These are phyloP conservation scores for Pseudohalonectria lignicola DNA, from an alignment of 2,329 filamentous ascomycete species.

Conservation along the genomic window DNA sequence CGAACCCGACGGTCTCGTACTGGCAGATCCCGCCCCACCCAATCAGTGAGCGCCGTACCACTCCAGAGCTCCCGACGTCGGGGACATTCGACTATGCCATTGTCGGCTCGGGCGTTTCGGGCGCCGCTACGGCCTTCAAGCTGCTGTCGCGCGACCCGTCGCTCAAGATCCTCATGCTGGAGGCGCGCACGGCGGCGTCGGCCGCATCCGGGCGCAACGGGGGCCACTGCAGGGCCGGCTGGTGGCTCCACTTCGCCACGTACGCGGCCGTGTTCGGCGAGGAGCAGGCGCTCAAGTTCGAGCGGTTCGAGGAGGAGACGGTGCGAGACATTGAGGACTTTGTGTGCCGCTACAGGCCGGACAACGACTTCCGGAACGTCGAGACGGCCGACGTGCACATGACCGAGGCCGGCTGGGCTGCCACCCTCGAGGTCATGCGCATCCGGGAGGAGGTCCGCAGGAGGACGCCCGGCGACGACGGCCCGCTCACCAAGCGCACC, in stretches of 20 bases:
- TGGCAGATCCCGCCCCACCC: slow-evolving; percentile 13
- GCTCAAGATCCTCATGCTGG: slow-evolving; percentile 12
- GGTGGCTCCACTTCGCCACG: not conserved
- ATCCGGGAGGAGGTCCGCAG: slow-evolving; percentile 14
- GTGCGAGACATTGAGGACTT: slow-evolving; percentile 35
- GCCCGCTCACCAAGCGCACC: slow-evolving; percentile 24
- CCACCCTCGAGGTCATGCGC: slow-evolving; percentile 17
- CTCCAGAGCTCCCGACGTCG: slow-evolving; percentile 2
- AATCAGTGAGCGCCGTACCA: slow-evolving; percentile 9
- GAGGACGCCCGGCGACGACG: slow-evolving; percentile 14
- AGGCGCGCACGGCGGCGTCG: slow-evolving; percentile 14
- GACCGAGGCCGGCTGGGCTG: slow-evolving; percentile 18
- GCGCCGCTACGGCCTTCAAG: slow-evolving; percentile 17
- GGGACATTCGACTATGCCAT: slow-evolving; percentile 16
- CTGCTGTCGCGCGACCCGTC: slow-evolving; percentile 12
- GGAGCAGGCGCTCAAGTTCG: slow-evolving; percentile 1
- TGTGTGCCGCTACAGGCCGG: slow-evolving; percentile 45
- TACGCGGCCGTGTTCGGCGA: slow-evolving; percentile 1
- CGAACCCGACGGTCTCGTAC: slow-evolving; percentile 22
- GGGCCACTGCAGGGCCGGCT: slow-evolving; percentile 9
- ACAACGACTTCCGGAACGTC: slow-evolving; percentile 27
- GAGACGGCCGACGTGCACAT: slow-evolving; percentile 35
- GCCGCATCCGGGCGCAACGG: slow-evolving; percentile 20
- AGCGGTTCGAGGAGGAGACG: slow-evolving; percentile 2
- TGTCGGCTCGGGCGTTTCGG: slow-evolving; percentile 25